Evolutionary conservation across 164 flowering plant species (phyloP), one percentile per base, ranked within the genome.

Genomic region (Annona squamosa): DNA sequence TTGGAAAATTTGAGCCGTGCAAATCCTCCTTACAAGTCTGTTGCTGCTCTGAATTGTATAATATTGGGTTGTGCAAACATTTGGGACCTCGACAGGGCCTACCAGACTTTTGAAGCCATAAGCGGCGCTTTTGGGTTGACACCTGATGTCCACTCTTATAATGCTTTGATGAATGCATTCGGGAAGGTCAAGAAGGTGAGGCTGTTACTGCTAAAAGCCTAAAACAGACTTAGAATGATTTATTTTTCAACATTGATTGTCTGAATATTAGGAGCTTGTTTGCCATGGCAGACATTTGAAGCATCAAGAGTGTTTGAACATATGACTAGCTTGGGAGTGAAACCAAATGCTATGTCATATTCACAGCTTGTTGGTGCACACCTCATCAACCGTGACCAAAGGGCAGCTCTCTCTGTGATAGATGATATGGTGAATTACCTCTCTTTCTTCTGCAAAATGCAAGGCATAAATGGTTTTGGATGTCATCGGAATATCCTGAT

Each of bases 61-160:
- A 83, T 96, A 78, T 79, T 90, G 71, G 99, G 99, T 62, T 93
- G 98, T 86, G 95, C 95, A 68, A 93, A 92, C 78, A 93, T 83
- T 72, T 93, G 97, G 97, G 98, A 96, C 78, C 87, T 96, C 76
- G 94, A 93, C 67, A 90, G 98, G 67, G 97, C 98, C 67, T 96
- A 92, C 78, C 92, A 91, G 81, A 93, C 99, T 4, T 96, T 96
- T 81, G 90, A 84, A 75, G 93, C 99, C 67, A 90, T 93, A 56
- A 74, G 84, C 70, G 63, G 84, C 56, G 46, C 77, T 56, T 93
- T 93, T 83, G 95, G 85, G 44, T 80, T 96, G 86, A 87, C 84
- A 10, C 94, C 97, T 41, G 76, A 92, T 79, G 82, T 92, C 59
- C 93, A 93, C 82, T 96, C 99, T 10, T 93, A 88, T 82, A 96